Conservation (phyloP, 495 filamentous ascomycete genomes). For the Penicillium lividum region DNA sequence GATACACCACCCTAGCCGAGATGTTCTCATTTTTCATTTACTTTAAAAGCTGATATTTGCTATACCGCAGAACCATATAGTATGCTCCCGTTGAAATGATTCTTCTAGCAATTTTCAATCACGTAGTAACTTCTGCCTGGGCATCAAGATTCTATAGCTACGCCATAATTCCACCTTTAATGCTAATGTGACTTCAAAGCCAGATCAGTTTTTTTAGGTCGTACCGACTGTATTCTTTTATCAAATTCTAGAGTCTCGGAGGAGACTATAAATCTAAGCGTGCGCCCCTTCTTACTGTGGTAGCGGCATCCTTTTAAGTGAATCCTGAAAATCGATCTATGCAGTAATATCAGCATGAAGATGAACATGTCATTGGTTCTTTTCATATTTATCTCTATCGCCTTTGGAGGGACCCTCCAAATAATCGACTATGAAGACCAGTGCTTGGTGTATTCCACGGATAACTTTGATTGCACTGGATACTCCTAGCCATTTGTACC, state of each 20-base stretch:
- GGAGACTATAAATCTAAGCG: not conserved
- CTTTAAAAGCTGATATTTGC: not conserved
- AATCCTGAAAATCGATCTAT: not conserved
- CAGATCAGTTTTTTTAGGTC: not conserved
- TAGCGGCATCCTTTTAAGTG: not conserved
- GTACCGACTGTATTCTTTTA: not conserved
- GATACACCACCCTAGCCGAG: not conserved
- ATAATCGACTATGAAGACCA: not conserved
- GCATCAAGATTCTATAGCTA: not conserved
- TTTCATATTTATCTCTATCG: not conserved
- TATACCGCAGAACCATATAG: not conserved
- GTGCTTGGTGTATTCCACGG: not conserved
- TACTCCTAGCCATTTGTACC: not conserved
- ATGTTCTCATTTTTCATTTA: not conserved
- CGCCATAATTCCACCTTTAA: not conserved
- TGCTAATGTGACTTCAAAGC: not conserved
- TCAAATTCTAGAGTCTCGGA: not conserved
- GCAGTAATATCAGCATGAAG: not conserved
- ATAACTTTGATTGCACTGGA: not conserved
- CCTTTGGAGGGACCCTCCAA: not conserved
- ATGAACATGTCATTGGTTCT: not conserved
- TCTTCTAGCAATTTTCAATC: not conserved
- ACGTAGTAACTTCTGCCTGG: not conserved
- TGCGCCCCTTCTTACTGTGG: not conserved
- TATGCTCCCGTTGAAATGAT: not conserved